Base-by-base conservation (phyloP, 352 stramenopile genomes). In the Globisporangium iwayamae region DNA sequence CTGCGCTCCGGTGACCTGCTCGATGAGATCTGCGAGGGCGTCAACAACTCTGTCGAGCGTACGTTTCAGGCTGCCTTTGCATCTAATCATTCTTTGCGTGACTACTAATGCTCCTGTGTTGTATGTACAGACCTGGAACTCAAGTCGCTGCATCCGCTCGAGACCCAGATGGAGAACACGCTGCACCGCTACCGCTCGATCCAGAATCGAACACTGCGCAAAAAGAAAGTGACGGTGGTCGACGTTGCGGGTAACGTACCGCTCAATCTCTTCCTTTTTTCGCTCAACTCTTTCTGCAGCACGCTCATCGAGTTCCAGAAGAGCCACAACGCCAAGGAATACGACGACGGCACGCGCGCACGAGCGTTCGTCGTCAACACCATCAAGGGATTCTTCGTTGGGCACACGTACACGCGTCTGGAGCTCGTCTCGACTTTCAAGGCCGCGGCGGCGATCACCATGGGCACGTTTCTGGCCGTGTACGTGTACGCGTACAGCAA, bases 241-340 rank as follows among this genome's bases (percentile, higher is more conserved):
- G 72, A 85, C 16, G 65, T 85, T n/a, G 72, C 72, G 46, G 73
- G 73, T 9, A 85, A 82, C 38, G 72, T 85, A 4, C 76, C 76
- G 6, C 66, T 85, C 18, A 81, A 82, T 52, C 67, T 85, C 6
- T 85, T 85, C 68, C 57, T 83, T 10, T 85, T 81, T 53, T 81
- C 74, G 43, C 59, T 85, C 28, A 72, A 85, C 54, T 79, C 76
- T 30, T 77, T 82, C 56, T 81, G 71, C 65, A 70, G 61, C 41
- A 79, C 74, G 20, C 46, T 85, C 18, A 73, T 83, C 28, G 63
- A 76, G 30, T 85, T 83, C 59, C 65, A 80, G 47, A 51, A 66
- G 34, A 53, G 41, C 0, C 67, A 75, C 62, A 85, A 85, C 61
- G 51, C 54, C 10, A 82, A 79, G 43, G 60, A 67, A 22, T 72